Conservation (phyloP, 1,284 basidiomycete species). For the Leccinum huronense region DNA sequence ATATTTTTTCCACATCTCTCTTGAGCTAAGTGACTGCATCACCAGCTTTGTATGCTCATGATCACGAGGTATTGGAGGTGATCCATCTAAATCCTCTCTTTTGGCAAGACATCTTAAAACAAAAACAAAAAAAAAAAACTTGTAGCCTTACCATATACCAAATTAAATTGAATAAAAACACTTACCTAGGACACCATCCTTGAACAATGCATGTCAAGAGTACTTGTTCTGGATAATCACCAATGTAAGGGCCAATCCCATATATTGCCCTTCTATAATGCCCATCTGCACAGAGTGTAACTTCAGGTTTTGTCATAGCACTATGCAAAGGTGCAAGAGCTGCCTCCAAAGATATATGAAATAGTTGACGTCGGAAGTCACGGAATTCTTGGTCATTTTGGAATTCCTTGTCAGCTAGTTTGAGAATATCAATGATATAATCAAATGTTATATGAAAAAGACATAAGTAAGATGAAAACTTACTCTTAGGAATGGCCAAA, state of each 20-base stretch:
- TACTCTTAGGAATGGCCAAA: not conserved
- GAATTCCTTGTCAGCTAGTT: not conserved
- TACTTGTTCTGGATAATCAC: not conserved
- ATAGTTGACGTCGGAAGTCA: not conserved
- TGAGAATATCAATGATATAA: not conserved
- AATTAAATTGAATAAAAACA: too few relatives aligned
- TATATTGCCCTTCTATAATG: not conserved
- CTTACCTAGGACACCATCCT: not conserved
- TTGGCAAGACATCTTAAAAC: not conserved
- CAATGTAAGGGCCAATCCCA: not conserved
- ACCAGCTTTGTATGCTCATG: not conserved
- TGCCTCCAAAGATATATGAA: not conserved
- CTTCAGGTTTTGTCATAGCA: not conserved
- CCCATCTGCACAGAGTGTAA: not conserved
- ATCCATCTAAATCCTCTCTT: not conserved
- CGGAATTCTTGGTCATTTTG: not conserved
- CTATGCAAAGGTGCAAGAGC: not conserved
- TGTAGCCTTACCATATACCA: too few relatives aligned
- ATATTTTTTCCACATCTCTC: not conserved
- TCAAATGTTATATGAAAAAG: too few relatives aligned
- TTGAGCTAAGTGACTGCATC: not conserved
- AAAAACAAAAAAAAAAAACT: too few relatives aligned
- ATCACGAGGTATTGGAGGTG: not conserved
- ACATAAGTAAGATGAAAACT: not conserved
- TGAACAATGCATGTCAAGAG: not conserved